These are phyloP conservation scores for Umbilicus rupestris DNA, from an alignment of 164 flowering plant genomes.

Conservation along the genomic window DNA sequence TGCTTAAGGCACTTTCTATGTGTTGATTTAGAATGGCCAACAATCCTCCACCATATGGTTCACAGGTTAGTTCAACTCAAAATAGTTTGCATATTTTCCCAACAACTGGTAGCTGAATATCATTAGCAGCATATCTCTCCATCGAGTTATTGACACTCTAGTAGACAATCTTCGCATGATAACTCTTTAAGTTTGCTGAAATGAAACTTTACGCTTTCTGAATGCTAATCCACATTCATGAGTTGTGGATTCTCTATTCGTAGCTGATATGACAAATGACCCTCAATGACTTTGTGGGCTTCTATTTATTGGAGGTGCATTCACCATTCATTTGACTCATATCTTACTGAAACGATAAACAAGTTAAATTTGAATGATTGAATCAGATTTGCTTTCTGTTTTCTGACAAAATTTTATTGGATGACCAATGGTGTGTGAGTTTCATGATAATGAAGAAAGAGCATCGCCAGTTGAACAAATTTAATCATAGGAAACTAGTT, in stretches of 20 bases:
- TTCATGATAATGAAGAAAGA: neutral
- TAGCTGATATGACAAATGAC: too few species aligned
- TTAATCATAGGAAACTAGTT: neutral
- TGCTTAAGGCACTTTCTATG: neutral
- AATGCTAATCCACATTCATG: too few species aligned
- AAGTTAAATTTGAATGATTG: neutral
- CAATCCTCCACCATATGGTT: conserved; percentile 53
- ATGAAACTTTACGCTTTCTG: too few species aligned
- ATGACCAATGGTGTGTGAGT: neutral
- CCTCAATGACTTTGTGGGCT: neutral
- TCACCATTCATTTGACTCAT: neutral
- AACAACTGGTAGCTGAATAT: neutral
- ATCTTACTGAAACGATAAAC: neutral
- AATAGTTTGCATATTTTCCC: neutral
- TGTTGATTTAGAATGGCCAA: conserved; percentile 34
- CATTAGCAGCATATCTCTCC: neutral
- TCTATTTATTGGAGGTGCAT: neutral
- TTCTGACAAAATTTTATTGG: neutral
- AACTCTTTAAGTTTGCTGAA: too few species aligned
- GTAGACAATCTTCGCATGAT: too few species aligned
- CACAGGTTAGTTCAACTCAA: conserved; percentile 42
- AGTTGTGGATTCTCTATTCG: too few species aligned
- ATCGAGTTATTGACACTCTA: neutral
- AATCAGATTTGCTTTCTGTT: neutral
- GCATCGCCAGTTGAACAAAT: neutral